Conservation (phyloP, 2,329 filamentous ascomycete genomes). For the Monilinia aucupariae region DNA sequence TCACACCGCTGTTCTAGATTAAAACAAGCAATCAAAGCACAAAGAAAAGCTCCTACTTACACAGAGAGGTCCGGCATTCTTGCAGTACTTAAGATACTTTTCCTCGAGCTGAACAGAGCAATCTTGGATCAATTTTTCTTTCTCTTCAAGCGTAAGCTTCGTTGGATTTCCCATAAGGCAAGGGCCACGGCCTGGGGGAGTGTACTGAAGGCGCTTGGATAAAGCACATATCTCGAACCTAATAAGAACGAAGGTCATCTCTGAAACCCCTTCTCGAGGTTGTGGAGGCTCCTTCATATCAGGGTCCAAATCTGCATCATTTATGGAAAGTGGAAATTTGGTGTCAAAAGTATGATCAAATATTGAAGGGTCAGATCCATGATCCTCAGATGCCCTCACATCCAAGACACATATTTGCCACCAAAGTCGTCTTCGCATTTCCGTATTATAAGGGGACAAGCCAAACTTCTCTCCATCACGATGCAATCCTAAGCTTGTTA, state of each 20-base stretch:
- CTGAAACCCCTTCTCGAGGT: conserved; percentile 34
- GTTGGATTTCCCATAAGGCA: conserved; percentile 11
- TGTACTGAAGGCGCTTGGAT: conserved; percentile 27
- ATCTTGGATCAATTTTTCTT: conserved; percentile 32
- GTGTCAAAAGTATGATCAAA: conserved; percentile 55
- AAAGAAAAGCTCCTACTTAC: neutral
- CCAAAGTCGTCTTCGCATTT: conserved; percentile 55
- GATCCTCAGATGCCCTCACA: conserved; percentile 55
- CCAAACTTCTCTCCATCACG: conserved; percentile 51
- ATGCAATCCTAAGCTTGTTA: conserved; percentile 40
- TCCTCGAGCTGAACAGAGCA: conserved; percentile 32
- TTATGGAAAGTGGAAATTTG: conserved; percentile 44
- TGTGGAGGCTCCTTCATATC: conserved; percentile 29
- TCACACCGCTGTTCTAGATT: neutral
- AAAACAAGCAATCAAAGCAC: neutral
- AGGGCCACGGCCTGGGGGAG: conserved; percentile 23
- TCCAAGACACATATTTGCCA: conserved; percentile 58
- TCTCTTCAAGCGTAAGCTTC: conserved; percentile 30
- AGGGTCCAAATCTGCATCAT: conserved; percentile 43
- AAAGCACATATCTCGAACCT: conserved; percentile 35
- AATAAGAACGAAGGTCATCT: conserved; percentile 38
- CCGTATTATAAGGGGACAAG: conserved; percentile 53
- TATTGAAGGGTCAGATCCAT: conserved; percentile 58
- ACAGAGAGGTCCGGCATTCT: conserved; percentile 42
- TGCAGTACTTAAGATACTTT: conserved; percentile 35